Base-by-base conservation (phyloP, 371 early-diverging fungal species). In the Fennellomyces sp. region DNA sequence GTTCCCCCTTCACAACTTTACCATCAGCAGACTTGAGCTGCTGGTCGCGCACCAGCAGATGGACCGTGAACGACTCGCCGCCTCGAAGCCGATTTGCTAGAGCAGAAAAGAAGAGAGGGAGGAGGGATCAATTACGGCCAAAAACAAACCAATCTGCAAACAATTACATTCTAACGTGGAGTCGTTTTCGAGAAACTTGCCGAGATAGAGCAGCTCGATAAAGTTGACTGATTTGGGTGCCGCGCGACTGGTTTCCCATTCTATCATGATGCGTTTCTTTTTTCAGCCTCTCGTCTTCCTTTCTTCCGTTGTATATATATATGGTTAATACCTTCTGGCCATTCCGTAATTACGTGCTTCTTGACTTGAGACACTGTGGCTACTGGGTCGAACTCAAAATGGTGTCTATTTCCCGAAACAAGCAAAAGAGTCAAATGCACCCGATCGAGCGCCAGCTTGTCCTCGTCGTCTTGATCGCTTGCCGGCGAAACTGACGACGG, bases 371-470 rank as follows among this genome's bases (percentile, higher is more conserved):
- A 15, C 21, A 73, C 55, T 13, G 60, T 65, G 12, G 69, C 56
- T n/a, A 21, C 47, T 15, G 69, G 69, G 15, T 56, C 59, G 56
- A 66, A 73, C 11, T 50, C 38, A 33, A 66, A 64, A 3, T 64
- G 63, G 11, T 68, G 61, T 59, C 69, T 54, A 39, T 63, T 63
- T 17, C 73, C 73, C 15, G 69, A 69, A 47, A 73, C 63, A 23
- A 73, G 42, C 15, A 73, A 54, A 23, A 73, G 47, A 11, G 73
- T 73, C 30, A 73, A 47, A 15, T 51, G 66, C 19, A 73, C 66
- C 15, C 57, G 56, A 38, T 68, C 65, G 15, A 52, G 42, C 23
- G 63, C 50, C 15, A 63, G 52, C 56, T 64, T 64, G 21, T 25
- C 33, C 23, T 61, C 58, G 5, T 59, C 59, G 23, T 29, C 12